These are phyloP conservation scores for Brassica nigra DNA, from an alignment of 345 rosid genomes.

Conservation along the genomic window DNA sequence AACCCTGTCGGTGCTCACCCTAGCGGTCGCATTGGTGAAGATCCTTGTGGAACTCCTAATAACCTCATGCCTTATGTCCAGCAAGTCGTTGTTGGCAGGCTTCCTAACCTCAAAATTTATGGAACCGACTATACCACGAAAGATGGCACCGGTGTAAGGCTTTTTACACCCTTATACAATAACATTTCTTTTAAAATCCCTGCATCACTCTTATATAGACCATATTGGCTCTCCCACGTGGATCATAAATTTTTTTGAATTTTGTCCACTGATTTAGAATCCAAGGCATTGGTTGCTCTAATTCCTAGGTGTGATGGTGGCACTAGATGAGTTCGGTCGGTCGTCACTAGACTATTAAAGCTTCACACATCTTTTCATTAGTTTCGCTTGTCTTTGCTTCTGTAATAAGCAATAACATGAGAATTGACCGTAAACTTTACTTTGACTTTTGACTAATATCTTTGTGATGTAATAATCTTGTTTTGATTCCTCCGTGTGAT, in stretches of 20 bases:
- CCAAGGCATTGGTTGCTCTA: slow-evolving; percentile 24
- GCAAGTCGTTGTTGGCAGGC: slow-evolving; percentile 96
- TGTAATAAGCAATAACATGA: background rate
- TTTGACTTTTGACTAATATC: slow-evolving; percentile 4
- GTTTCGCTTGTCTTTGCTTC: background rate
- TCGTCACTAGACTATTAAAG: slow-evolving; percentile 1
- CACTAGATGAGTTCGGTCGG: slow-evolving; percentile 3
- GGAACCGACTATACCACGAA: slow-evolving; percentile 86
- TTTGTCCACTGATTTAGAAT: background rate
- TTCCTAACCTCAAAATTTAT: slow-evolving; percentile 70
- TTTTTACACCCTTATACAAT: background rate
- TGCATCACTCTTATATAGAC: background rate
- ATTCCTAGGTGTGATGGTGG: slow-evolving; percentile 2
- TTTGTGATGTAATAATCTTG: slow-evolving; percentile 3
- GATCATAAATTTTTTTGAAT: slow-evolving; percentile 4
- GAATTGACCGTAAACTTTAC: background rate
- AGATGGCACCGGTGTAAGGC: slow-evolving; percentile 98
- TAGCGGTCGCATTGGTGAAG: slow-evolving; percentile 93
- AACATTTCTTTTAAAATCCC: background rate
- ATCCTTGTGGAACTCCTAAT: slow-evolving; percentile 94
- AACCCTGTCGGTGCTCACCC: slow-evolving; percentile 99
- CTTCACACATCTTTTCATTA: background rate
- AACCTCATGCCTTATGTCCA: slow-evolving; percentile 99
- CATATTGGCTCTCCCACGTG: background rate
- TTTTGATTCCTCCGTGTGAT: background rate